Conservation (phyloP, 2,329 filamentous ascomycete genomes). For the Teratosphaeriaceae sp. region DNA sequence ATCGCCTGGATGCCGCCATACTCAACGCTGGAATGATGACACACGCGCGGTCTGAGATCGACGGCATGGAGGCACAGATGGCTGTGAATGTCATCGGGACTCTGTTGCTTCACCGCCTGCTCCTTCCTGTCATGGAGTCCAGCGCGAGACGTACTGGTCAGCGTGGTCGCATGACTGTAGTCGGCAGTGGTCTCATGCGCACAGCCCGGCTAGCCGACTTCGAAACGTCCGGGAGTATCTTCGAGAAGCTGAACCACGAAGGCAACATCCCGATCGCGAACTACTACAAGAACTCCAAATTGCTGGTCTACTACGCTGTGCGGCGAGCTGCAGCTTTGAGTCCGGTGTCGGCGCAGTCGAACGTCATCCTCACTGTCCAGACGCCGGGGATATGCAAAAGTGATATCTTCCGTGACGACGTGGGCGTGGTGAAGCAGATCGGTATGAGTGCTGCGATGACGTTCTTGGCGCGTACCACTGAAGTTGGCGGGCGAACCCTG, state of each 20-base stretch:
- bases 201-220: neutral
- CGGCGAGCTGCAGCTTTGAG: neutral
- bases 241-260: neutral
- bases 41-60: slow-evolving; percentile 22
- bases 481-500: slow-evolving; percentile 30
- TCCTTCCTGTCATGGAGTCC: slow-evolving; percentile 47
- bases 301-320: neutral
- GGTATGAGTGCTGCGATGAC: slow-evolving; percentile 11
- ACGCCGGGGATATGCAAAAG: slow-evolving; percentile 30
- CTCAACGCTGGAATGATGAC: slow-evolving; percentile 34
- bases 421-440: neutral
- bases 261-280: neutral
- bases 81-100: slow-evolving; percentile 50
- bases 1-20: slow-evolving; percentile 31
- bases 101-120: slow-evolving; percentile 42
- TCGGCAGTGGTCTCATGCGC: slow-evolving; percentile 23
- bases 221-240: neutral
- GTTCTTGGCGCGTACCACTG: slow-evolving; percentile 19
- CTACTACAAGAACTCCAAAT: neutral
- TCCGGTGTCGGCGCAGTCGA: slow-evolving; percentile 14
- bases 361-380: slow-evolving; percentile 28
- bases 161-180: slow-evolving; percentile 26
- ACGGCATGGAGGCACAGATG: slow-evolving; percentile 42
- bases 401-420: neutral
- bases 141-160: slow-evolving; percentile 28